Percentiles rank a stretch among this genome's conserved stretches.
These are phyloP conservation scores for Teunomyces panamensis DNA, from an alignment of 805 yeast species.

Conservation along the genomic window DNA sequence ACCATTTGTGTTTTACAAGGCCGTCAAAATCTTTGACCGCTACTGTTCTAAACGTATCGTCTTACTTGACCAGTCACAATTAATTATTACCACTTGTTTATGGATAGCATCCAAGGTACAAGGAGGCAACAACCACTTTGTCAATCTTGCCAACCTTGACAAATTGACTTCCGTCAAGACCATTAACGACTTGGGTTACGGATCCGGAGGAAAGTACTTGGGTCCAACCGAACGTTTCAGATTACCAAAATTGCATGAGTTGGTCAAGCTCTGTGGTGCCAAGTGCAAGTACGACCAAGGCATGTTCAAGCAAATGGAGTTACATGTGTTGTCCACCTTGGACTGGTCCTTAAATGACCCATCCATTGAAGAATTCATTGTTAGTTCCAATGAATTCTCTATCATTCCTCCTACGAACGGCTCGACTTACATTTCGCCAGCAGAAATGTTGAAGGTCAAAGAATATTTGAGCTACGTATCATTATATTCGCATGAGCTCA, in stretches of 20 bases:
- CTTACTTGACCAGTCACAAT: slow-evolving; percentile 79
- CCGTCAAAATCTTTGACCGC: slow-evolving; percentile 79
- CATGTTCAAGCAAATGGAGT: slow-evolving; percentile 68
- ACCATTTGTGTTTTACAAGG: slow-evolving; percentile 64
- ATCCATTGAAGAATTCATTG: slow-evolving; percentile 36
- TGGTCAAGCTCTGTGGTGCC: slow-evolving; percentile 68
- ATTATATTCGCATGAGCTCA: slow-evolving; percentile 45
- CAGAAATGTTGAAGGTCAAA: slow-evolving; percentile 45
- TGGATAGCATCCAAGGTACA: slow-evolving; percentile 91
- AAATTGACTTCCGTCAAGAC: slow-evolving; percentile 23
- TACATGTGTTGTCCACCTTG: slow-evolving; percentile 66
- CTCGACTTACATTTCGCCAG: slow-evolving; percentile 2
- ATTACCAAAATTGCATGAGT: slow-evolving; percentile 70
- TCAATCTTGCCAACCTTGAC: slow-evolving; percentile 37
- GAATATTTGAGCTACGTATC: slow-evolving; percentile 49
- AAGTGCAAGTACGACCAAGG: slow-evolving; percentile 47
- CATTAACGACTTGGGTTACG: slow-evolving; percentile 40
- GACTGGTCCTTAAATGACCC: slow-evolving; percentile 74
- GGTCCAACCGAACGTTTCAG: slow-evolving; percentile 75
- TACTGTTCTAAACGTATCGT: slow-evolving; percentile 88
- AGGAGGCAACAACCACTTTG: slow-evolving; percentile 70
- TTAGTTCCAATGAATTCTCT: slow-evolving; percentile 29
- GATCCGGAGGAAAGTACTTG: slow-evolving; percentile 55
- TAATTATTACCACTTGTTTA: slow-evolving; percentile 85
- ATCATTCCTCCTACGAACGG: slow-evolving; percentile 3